Evolutionary conservation across 768 basidiomycete genomes (phyloP).

Genomic region (Leucosporidium scottii): DNA sequence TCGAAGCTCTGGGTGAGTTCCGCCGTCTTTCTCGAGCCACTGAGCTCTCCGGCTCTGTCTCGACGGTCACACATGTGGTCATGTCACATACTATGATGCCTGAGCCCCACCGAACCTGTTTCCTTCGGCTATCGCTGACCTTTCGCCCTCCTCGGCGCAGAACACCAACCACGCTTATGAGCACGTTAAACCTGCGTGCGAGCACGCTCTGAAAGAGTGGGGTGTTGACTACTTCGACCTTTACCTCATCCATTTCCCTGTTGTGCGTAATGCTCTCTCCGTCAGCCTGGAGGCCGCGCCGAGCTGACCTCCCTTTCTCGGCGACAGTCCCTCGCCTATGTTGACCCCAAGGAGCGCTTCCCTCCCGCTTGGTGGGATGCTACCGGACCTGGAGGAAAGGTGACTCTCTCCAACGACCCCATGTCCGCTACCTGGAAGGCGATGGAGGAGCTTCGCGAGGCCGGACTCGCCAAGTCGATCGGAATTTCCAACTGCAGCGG

Average conservation of each 20-base stretch:
- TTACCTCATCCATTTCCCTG: constrained; percentile 66
- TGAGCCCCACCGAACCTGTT: too few species aligned
- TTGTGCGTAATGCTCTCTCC: constrained; percentile 66
- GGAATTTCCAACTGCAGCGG: constrained; percentile 75
- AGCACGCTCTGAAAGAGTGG: constrained; percentile 71
- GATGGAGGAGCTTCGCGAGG: constrained; percentile 71
- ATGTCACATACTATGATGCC: too few species aligned
- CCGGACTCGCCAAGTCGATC: constrained; percentile 66
- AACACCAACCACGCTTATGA: constrained; percentile 41
- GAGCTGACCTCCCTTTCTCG: neutral
- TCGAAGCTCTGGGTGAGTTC: constrained; percentile 55
- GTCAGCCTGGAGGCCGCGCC: too few species aligned
- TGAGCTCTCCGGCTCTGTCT: too few species aligned
- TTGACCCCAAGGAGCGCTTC: constrained; percentile 39
- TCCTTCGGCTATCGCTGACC: too few species aligned
- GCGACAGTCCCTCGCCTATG: neutral
- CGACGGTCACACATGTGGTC: too few species aligned
- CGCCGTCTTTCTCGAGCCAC: neutral
- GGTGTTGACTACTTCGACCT: constrained; percentile 58
- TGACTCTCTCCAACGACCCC: constrained; percentile 53
- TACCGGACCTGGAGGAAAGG: constrained; percentile 4
- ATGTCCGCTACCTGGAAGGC: constrained; percentile 76
- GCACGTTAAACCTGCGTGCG: constrained; percentile 53
- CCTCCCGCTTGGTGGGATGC: constrained; percentile 70
- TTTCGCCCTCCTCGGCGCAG: too few species aligned